phyloP scores from a whole-genome alignment of 345 rosid species.

The Nephelium lappaceum region DNA sequence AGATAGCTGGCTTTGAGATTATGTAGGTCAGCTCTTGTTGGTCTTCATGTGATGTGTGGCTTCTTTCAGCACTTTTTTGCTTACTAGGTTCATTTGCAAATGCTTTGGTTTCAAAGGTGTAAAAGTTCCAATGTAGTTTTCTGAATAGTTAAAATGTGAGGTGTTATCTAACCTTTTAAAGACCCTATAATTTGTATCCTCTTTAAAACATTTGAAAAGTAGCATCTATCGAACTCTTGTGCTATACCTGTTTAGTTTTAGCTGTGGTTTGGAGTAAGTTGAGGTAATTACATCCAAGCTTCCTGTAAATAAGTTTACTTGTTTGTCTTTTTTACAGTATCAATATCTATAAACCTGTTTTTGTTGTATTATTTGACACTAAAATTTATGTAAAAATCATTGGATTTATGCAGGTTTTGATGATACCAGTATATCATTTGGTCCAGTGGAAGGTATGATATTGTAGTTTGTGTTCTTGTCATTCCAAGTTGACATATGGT shows the following conservation, averaged over 20 bases:
- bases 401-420: slow-evolving; percentile 76
- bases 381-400: slow-evolving; percentile 13
- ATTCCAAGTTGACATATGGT: slow-evolving; percentile 17
- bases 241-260: not conserved
- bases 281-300: slow-evolving; percentile 2
- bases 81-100: not conserved
- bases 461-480: slow-evolving; percentile 21
- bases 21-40: not conserved
- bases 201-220: slow-evolving; percentile 7
- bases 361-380: not conserved
- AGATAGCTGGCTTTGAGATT: not conserved
- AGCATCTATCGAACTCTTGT: too few species aligned
- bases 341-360: not conserved
- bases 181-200: not conserved
- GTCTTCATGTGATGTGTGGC: not conserved
- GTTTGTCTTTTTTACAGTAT: not conserved
- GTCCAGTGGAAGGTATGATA: slow-evolving; percentile 86
- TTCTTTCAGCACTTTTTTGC: too few species aligned
- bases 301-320: slow-evolving; percentile 13
- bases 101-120: not conserved
- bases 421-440: slow-evolving; percentile 80
- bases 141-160: not conserved
- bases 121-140: not conserved
- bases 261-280: not conserved
- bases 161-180: not conserved